phyloP scores from a whole-genome alignment of 768 basidiomycete genomes.

The Dacryopinax spathularia region DNA sequence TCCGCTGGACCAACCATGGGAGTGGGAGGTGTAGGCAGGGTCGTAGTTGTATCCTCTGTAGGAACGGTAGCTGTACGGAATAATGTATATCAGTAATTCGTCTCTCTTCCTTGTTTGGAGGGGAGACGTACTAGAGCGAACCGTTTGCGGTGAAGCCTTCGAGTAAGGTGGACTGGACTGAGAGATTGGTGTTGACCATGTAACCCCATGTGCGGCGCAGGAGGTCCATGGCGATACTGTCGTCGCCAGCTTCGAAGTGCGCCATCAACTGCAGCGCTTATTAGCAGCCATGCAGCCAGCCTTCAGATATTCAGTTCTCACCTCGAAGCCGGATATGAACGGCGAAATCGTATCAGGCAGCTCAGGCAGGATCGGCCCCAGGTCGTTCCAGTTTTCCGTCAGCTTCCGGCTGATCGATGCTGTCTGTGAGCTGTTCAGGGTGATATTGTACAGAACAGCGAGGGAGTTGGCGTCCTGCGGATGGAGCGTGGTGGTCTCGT shows the following conservation, averaged over 20 bases:
- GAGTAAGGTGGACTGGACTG: constrained; percentile 42
- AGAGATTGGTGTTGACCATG: constrained; percentile 41
- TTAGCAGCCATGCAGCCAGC: too few species aligned
- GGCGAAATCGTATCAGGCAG: constrained; percentile 46
- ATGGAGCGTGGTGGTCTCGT: constrained; percentile 36
- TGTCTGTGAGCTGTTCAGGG: constrained; percentile 28
- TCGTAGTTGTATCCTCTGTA: constrained; percentile 44
- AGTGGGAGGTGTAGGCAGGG: constrained; percentile 43
- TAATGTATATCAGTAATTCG: not conserved
- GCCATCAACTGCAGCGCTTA: too few species aligned
- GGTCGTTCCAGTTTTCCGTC: constrained; percentile 36
- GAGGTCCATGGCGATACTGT: constrained; percentile 38
- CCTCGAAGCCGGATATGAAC: constrained; percentile 46
- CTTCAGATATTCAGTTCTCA: too few species aligned
- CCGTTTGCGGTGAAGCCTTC: constrained; percentile 48
- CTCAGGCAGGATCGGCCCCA: constrained; percentile 42
- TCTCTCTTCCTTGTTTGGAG: not conserved
- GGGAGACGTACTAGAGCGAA: constrained; percentile 32
- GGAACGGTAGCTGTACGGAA: constrained; percentile 33
- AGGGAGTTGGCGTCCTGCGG: constrained; percentile 51
- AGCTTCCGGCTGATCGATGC: constrained; percentile 35
- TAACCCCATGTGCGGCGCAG: constrained; percentile 45
- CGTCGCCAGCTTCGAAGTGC: constrained; percentile 41
- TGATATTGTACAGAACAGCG: constrained; percentile 40
- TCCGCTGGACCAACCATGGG: constrained; percentile 47